phyloP scores from a whole-genome alignment of 768 basidiomycete genomes.

The Dentipellis fragilis region DNA sequence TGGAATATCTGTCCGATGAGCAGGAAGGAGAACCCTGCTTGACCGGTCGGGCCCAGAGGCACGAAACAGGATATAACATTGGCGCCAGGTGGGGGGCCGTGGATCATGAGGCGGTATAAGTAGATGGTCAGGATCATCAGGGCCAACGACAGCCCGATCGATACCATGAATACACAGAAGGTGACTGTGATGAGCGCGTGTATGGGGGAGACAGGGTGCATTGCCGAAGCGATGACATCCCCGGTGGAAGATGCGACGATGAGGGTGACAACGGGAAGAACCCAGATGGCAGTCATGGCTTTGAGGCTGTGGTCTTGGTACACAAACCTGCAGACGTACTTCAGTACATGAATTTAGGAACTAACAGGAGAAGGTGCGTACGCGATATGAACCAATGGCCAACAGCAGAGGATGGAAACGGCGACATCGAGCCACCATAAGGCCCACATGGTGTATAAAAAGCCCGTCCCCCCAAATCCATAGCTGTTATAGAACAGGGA shows the following conservation, averaged over 20 bases:
- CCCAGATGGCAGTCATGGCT: slow-evolving; percentile 53
- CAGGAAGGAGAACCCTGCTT: slow-evolving; percentile 49
- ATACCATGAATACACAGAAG: slow-evolving; percentile 44
- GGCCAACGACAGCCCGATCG: slow-evolving; percentile 47
- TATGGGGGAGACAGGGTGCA: slow-evolving; percentile 33
- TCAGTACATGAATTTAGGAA: neutral
- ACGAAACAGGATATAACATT: slow-evolving; percentile 53
- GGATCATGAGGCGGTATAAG: slow-evolving; percentile 44
- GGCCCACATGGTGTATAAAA: slow-evolving; percentile 48
- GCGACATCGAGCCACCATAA: slow-evolving; percentile 62
- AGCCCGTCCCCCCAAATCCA: slow-evolving; percentile 38
- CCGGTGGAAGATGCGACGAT: slow-evolving; percentile 65
- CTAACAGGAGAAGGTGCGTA: slow-evolving; percentile 22
- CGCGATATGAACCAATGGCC: slow-evolving; percentile 60
- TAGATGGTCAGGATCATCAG: slow-evolving; percentile 62
- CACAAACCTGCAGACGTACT: neutral
- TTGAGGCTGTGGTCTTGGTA: slow-evolving; percentile 44
- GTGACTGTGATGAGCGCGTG: slow-evolving; percentile 47
- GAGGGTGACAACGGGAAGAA: slow-evolving; percentile 67
- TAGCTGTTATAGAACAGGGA: slow-evolving; percentile 33
- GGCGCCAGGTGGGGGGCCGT: slow-evolving; percentile 40
- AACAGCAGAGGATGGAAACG: slow-evolving; percentile 47
- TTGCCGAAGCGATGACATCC: slow-evolving; percentile 41
- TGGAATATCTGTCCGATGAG: slow-evolving; percentile 43
- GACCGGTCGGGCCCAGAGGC: slow-evolving; percentile 66